A percentile compares a stretch with the other conserved stretches of the same genome.
Conservation (phyloP, 2,329 filamentous ascomycete genomes). For the Corynespora cassiicola region DNA sequence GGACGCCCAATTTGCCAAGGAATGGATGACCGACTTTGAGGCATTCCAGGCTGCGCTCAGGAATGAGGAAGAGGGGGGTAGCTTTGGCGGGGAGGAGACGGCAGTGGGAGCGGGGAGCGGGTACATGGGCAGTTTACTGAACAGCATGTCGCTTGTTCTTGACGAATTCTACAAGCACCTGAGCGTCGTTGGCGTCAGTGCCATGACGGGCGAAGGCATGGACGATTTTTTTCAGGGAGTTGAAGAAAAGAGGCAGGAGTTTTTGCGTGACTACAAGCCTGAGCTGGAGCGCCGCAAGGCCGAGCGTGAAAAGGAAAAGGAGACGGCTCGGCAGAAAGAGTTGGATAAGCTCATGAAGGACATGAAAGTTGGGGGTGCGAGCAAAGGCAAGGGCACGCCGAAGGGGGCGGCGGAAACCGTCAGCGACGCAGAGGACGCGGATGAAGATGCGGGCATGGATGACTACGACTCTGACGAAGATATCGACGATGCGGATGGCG, state of each 20-base stretch:
- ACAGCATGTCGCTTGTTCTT: constrained; percentile 96
- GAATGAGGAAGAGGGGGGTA: constrained; percentile 78
- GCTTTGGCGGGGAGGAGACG: constrained; percentile 75
- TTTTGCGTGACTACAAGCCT: constrained; percentile 87
- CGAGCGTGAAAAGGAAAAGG: constrained; percentile 78
- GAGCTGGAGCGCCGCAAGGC: constrained; percentile 81
- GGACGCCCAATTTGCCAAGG: constrained; percentile 87
- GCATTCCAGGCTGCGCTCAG: constrained; percentile 87
- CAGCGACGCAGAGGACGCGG: constrained; percentile 58
- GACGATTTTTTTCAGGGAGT: constrained; percentile 95
- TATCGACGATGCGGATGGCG: constrained; percentile 63
- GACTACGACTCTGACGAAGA: constrained; percentile 65
- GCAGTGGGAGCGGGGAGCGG: constrained; percentile 72
- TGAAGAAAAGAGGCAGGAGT: constrained; percentile 84
- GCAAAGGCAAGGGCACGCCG: constrained; percentile 38
- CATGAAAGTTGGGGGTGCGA: constrained; percentile 67
- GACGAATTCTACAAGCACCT: constrained; percentile 98
- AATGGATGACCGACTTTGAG: constrained; percentile 99
- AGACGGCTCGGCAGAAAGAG: constrained; percentile 76
- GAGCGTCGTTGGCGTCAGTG: constrained; percentile 90
- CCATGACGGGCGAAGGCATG: constrained; percentile 89
- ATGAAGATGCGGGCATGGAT: constrained; percentile 62
- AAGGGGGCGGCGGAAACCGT: constrained; percentile 58
- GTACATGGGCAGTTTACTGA: constrained; percentile 94
- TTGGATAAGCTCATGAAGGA: constrained; percentile 93